These are phyloP conservation scores for Leccinum glutinopallens DNA, from an alignment of 1,284 basidiomycete genomes.

Conservation along the genomic window DNA sequence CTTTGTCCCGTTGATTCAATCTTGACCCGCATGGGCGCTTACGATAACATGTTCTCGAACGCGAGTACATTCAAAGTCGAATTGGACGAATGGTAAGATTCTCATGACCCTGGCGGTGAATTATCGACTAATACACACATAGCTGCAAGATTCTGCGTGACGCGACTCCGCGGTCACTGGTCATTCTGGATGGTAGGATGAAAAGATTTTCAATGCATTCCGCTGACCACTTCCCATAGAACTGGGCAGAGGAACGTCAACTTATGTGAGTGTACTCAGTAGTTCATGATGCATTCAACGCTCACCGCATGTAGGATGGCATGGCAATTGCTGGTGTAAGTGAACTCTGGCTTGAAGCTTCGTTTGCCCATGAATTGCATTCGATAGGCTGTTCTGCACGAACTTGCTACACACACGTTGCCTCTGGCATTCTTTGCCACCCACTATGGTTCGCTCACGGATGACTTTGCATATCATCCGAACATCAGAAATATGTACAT, in stretches of 20 bases:
- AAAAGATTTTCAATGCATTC: not conserved
- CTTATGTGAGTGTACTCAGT: conserved; percentile 58
- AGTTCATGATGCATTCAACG: conserved; percentile 10
- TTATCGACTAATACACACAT: conserved; percentile 9
- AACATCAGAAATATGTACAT: conserved; percentile 95
- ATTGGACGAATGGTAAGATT: conserved; percentile 85
- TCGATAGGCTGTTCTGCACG: conserved; percentile 82
- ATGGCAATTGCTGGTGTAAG: conserved; percentile 91
- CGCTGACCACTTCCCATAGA: conserved; percentile 49
- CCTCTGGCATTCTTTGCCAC: conserved; percentile 87
- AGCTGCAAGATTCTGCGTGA: conserved; percentile 91
- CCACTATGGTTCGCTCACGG: conserved; percentile 85
- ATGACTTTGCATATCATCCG: conserved; percentile 88
- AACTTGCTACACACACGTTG: conserved; percentile 88
- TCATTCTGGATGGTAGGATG: conserved; percentile 85
- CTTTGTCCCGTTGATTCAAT: conserved; percentile 92
- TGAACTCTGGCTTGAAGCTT: conserved; percentile 13
- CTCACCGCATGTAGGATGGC: conserved; percentile 65
- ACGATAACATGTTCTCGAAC: conserved; percentile 96
- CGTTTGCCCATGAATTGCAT: conserved; percentile 12
- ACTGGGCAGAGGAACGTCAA: conserved; percentile 86
- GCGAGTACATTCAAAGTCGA: conserved; percentile 97
- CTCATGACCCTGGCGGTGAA: not conserved
- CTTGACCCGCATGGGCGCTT: conserved; percentile 97
- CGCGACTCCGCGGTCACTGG: conserved; percentile 88